phyloP scores from a whole-genome alignment of 306 rosid species.

The Amphicarpaea edgeworthii region DNA sequence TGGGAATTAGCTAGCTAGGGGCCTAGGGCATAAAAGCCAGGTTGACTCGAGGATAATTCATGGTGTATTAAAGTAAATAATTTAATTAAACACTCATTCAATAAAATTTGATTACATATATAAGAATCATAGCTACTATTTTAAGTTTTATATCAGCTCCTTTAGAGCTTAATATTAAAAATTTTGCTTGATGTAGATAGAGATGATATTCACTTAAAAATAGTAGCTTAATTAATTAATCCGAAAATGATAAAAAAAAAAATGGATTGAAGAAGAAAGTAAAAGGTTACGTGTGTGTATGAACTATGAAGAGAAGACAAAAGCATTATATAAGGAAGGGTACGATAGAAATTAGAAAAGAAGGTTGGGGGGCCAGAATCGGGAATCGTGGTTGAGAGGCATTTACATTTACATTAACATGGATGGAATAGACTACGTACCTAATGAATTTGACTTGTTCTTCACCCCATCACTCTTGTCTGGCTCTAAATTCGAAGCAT shows the following conservation, averaged over 20 bases:
- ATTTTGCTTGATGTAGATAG: too few relatives aligned
- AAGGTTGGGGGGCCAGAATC: slow-evolving; percentile 25
- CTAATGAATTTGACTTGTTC: slow-evolving; percentile 41
- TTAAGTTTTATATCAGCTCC: not conserved
- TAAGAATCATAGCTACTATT: not conserved
- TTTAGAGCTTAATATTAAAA: too few relatives aligned
- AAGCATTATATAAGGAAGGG: too few relatives aligned
- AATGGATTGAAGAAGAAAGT: too few relatives aligned
- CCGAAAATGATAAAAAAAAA: too few relatives aligned
- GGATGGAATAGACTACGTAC: slow-evolving; percentile 52
- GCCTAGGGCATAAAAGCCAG: not conserved
- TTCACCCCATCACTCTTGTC: too few relatives aligned
- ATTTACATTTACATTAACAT: too few relatives aligned
- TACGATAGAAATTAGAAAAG: too few relatives aligned
- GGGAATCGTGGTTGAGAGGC: slow-evolving; percentile 42
- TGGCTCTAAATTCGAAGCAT: slow-evolving; percentile 29
- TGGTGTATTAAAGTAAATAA: not conserved
- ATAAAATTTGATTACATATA: not conserved
- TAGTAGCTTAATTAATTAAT: too few relatives aligned
- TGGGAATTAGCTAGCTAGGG: not conserved
- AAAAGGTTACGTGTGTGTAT: too few relatives aligned
- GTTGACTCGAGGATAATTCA: not conserved
- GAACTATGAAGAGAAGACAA: too few relatives aligned
- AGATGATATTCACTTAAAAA: too few relatives aligned
- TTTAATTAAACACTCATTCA: not conserved